phyloP scores from a whole-genome alignment of 2,329 filamentous ascomycete species.

The Fusarium gaditjirri region DNA sequence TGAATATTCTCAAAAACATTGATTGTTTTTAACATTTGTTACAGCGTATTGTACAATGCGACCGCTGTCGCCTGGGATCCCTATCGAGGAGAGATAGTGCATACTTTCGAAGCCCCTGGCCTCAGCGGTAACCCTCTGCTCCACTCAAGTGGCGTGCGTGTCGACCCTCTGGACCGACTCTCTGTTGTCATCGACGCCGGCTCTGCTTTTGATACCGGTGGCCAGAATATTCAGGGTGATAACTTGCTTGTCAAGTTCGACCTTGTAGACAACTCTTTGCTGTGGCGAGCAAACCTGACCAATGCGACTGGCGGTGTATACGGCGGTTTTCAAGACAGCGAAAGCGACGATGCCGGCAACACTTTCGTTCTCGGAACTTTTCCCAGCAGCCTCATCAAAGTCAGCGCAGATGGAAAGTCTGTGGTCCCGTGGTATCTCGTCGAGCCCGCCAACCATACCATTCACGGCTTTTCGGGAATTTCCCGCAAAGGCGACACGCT shows the following conservation, averaged over 20 bases:
- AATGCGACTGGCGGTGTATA: slow-evolving; percentile 44
- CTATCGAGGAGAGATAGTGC: slow-evolving; percentile 34
- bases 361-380: slow-evolving; percentile 53
- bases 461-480: neutral
- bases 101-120: slow-evolving; percentile 43
- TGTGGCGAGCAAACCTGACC: slow-evolving; percentile 51
- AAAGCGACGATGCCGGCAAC: slow-evolving; percentile 50
- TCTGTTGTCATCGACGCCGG: slow-evolving; percentile 51
- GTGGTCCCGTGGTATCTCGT: slow-evolving; percentile 49
- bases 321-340: slow-evolving; percentile 54
- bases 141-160: slow-evolving; percentile 49
- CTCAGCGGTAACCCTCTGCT: slow-evolving; percentile 41
- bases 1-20: too few species aligned
- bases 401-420: slow-evolving; percentile 45
- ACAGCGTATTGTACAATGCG: slow-evolving; percentile 10
- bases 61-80: slow-evolving; percentile 17
- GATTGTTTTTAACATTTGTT: too few species aligned
- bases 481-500: slow-evolving; percentile 35
- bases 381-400: slow-evolving; percentile 50
- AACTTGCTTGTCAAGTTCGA: slow-evolving; percentile 53
- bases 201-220: slow-evolving; percentile 49
- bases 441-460: slow-evolving; percentile 41
- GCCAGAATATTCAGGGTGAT: slow-evolving; percentile 50
- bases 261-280: slow-evolving; percentile 27
- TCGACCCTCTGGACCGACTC: slow-evolving; percentile 48